Evolutionary conservation across 805 yeast genomes (phyloP), one percentile per base, ranked within the genome.

Genomic region (Saccharomycopsis fibuligera): DNA sequence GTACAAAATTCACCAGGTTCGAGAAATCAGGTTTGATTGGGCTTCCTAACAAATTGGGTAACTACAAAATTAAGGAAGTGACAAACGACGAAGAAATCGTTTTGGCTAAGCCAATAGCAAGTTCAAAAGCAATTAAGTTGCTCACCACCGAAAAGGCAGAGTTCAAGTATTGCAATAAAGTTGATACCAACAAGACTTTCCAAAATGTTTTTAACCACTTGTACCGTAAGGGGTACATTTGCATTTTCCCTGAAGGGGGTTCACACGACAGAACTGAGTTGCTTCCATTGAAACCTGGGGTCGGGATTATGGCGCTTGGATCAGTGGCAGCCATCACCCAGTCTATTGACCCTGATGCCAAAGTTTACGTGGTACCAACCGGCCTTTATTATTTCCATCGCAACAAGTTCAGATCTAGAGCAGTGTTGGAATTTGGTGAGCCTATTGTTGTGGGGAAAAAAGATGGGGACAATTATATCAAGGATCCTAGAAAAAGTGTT

Each of bases 341-440:
- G 3, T 24, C 29, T n/a, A 33, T 42, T 25, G 76, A 86, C 57
- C 88, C 93, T 0, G 75, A 76, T 40, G 79, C 85, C 51, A 81
- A 82, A 49, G 91, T 91, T 3, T 81, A 82, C 58, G 87, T 91
- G 56, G 95, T 93, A 12, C 98, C 98, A 3, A 89, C 96, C 62
- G 99, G 99, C 37, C 83, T 93, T 91, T 91, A 91, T 66, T 91
- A 91, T 66, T 91, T 91, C 75, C 95, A 87, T 61, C 91, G 96
- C 4, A 95, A 91, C 68, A 89, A 86, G 63, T 91, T 93, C 68
- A 76, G 99, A 64, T 87, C 96, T 5, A 76, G 99, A 58, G 97
- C 96, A 2, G 96, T 91, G 16, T 76, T 93, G 41, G 99, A 91
- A 66, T 91, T 90, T 67, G 99, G 99, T 14, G 74, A 79, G 48